Percentiles rank a stretch among this genome's conserved stretches.
phyloP scores from a whole-genome alignment of 768 basidiomycete species.

The Mycena indigotica region DNA sequence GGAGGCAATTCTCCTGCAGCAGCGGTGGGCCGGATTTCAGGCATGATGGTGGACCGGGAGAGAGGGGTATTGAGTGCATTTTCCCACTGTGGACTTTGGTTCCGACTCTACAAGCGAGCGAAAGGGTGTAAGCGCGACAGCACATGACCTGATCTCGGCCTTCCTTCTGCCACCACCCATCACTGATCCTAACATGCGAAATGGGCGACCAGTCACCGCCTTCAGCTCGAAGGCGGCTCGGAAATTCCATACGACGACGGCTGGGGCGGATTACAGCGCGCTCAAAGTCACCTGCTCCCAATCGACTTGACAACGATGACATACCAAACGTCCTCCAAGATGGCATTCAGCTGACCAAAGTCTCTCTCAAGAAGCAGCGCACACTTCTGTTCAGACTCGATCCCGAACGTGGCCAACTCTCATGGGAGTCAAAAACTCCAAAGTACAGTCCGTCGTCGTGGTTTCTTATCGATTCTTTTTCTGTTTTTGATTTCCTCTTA shows the following conservation, averaged over 20 bases:
- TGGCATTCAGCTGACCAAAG: conserved; percentile 76
- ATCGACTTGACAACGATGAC: conserved; percentile 33
- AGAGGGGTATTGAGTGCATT: too few species aligned
- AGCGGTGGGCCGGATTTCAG: conserved; percentile 33
- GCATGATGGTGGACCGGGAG: conserved; percentile 7
- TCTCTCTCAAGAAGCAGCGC: conserved; percentile 72
- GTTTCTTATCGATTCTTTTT: conserved; percentile 1
- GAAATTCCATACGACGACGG: not conserved
- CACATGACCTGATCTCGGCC: too few species aligned
- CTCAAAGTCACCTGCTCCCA: not conserved
- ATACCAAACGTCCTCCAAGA: conserved; percentile 53
- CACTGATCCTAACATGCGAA: not conserved
- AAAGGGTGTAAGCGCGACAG: too few species aligned
- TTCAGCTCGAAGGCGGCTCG: not conserved
- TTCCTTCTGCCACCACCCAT: too few species aligned
- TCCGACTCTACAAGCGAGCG: too few species aligned
- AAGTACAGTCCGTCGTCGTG: conserved; percentile 31
- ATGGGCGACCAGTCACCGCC: conserved; percentile 35
- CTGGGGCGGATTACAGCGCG: not conserved
- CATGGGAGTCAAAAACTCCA: conserved; percentile 73
- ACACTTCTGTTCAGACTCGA: conserved; percentile 66
- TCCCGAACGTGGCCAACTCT: conserved; percentile 71
- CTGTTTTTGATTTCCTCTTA: conserved; percentile 30
- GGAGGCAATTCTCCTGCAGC: conserved; percentile 34
- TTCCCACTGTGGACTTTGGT: too few species aligned